These are phyloP conservation scores for Manihot esculenta DNA, from an alignment of 441 rosid species.

Conservation along the genomic window DNA sequence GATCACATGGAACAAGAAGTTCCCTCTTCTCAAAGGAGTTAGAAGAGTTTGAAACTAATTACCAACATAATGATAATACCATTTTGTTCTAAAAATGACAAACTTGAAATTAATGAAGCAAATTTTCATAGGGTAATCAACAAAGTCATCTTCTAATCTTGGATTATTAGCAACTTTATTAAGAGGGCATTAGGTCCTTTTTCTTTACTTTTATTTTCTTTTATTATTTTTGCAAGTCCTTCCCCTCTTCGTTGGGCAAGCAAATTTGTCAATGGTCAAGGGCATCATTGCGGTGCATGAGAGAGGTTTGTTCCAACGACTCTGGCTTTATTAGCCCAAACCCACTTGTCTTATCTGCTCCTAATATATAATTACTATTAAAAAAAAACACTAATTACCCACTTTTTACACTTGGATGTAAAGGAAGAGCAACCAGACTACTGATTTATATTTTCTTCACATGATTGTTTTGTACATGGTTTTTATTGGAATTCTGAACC, in stretches of 20 bases:
- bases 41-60: constrained; percentile 10
- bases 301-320: constrained; percentile 37
- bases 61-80: constrained; percentile 18
- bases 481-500: not conserved
- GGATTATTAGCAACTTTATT: constrained; percentile 16
- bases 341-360: constrained; percentile 20
- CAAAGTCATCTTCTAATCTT: constrained; percentile 19
- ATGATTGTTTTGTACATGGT: too few species aligned
- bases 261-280: constrained; percentile 40
- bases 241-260: constrained; percentile 35
- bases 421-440: too few species aligned
- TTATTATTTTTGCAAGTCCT: not conserved
- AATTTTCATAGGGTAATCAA: not conserved
- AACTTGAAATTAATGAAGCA: constrained; percentile 8
- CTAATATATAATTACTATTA: constrained; percentile 9
- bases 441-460: too few species aligned
- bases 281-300: constrained; percentile 29
- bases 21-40: constrained; percentile 18
- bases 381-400: constrained; percentile 1
- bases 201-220: constrained; percentile 2
- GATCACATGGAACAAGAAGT: constrained; percentile 11
- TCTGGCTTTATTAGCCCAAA: constrained; percentile 34
- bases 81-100: constrained; percentile 14
- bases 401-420: too few species aligned
- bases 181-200: constrained; percentile 25